Percentiles rank a stretch among this genome's conserved stretches.
These are phyloP conservation scores for Aspergillus haitiensis DNA, from an alignment of 495 filamentous ascomycete genomes.

Conservation along the genomic window DNA sequence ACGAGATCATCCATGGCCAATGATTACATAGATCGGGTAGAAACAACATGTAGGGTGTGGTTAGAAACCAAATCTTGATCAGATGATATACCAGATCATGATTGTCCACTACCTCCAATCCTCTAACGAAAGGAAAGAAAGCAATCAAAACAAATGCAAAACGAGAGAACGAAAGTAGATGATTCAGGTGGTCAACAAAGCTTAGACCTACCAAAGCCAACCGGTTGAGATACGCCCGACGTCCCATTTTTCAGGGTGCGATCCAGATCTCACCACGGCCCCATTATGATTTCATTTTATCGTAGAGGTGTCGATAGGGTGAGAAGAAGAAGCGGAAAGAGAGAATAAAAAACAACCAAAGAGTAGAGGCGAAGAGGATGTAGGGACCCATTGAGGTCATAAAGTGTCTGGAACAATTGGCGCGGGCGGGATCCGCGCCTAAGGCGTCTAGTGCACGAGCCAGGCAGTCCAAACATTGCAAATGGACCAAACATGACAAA, in stretches of 20 bases:
- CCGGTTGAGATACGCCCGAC: constrained; percentile 51
- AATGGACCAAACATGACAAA: constrained; percentile 39
- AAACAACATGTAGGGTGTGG: no score
- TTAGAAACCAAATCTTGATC: no score
- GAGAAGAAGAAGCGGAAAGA: not conserved
- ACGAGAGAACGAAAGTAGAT: not conserved
- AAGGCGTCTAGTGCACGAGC: constrained; percentile 30
- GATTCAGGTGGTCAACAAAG: not conserved
- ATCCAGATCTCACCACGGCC: not conserved
- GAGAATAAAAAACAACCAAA: not conserved
- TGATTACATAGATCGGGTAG: no score
- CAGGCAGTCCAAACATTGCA: constrained; percentile 31
- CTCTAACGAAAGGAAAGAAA: not conserved
- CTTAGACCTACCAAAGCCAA: constrained; percentile 52
- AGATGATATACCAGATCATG: no score
- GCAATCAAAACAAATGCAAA: constrained; percentile 1
- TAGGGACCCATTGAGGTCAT: not conserved
- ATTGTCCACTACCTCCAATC: no score
- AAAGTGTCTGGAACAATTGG: not conserved
- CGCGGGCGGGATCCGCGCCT: constrained; percentile 24
- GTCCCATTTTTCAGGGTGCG: constrained; percentile 41
- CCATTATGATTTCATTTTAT: constrained; percentile 1
- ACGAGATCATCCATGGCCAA: not conserved
- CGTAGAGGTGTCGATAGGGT: not conserved
- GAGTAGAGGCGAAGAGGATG: constrained; percentile 7